These are phyloP conservation scores for Hibiscus tridactylites DNA, from an alignment of 345 rosid genomes.

Conservation along the genomic window DNA sequence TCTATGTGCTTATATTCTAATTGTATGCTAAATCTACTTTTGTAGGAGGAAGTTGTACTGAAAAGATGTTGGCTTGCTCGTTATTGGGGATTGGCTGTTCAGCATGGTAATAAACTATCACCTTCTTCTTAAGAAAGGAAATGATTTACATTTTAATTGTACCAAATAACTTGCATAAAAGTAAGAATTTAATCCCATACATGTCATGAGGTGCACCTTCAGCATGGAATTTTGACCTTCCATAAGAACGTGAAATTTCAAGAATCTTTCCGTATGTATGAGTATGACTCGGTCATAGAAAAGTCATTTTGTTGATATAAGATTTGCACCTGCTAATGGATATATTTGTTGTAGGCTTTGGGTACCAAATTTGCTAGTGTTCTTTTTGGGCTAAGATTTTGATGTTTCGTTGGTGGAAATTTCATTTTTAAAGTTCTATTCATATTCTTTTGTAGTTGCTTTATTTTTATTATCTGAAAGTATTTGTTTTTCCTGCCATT, in stretches of 20 bases:
- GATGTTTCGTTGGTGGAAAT: neutral
- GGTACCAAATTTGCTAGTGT: neutral
- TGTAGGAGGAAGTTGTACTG: conserved; percentile 95
- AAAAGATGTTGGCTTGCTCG: conserved; percentile 99
- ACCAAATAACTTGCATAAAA: neutral
- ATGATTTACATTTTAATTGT: neutral
- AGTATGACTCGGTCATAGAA: neutral
- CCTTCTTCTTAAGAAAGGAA: conserved; percentile 2
- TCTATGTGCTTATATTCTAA: conserved; percentile 17
- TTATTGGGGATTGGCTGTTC: conserved; percentile 86
- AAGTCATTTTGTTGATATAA: neutral
- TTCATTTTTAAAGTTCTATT: neutral
- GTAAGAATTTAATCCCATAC: neutral
- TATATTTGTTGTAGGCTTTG: neutral
- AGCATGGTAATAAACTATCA: conserved; percentile 49
- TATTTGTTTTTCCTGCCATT: conserved; percentile 17
- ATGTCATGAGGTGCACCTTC: neutral
- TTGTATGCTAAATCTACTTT: conserved; percentile 1
- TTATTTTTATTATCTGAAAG: neutral
- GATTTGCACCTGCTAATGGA: neutral
- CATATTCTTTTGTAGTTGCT: neutral
- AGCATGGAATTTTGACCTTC: neutral
- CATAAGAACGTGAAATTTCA: neutral
- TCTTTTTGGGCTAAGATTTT: neutral
- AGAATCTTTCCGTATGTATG: neutral